These are phyloP conservation scores for Dactylellina parvicollis DNA, from an alignment of 2,329 filamentous ascomycete species.

Conservation along the genomic window DNA sequence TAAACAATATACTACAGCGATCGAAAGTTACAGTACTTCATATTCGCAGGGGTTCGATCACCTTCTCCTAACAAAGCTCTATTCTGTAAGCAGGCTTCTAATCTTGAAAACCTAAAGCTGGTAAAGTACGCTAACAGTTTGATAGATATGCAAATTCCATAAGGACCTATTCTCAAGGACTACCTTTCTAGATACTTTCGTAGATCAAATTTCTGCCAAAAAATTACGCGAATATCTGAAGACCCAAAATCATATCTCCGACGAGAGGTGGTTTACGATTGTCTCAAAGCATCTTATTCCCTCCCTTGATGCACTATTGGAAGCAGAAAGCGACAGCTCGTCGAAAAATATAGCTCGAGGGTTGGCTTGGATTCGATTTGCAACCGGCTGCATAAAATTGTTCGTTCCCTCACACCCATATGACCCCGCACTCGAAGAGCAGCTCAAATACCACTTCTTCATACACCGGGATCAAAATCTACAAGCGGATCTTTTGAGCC, in stretches of 20 bases:
- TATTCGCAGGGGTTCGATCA: conserved; percentile 24
- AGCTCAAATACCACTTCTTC: conserved; percentile 25
- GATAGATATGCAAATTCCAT: conserved; percentile 37
- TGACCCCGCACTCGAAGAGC: conserved; percentile 71
- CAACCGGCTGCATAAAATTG: conserved; percentile 76
- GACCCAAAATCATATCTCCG: conserved; percentile 1
- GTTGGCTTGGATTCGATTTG: conserved; percentile 79
- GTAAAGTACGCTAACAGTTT: not conserved
- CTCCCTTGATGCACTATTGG: conserved; percentile 59
- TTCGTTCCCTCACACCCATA: conserved; percentile 88
- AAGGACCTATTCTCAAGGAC: conserved; percentile 10
- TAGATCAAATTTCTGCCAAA: not conserved
- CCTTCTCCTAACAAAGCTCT: conserved; percentile 25
- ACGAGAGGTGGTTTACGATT: conserved; percentile 36
- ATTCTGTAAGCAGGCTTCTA: not conserved
- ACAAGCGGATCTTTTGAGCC: conserved; percentile 20
- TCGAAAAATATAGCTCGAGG: conserved; percentile 62
- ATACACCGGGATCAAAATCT: conserved; percentile 23
- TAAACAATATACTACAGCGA: conserved; percentile 20
- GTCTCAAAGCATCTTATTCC: conserved; percentile 60
- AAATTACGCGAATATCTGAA: conserved; percentile 4
- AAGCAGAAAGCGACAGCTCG: conserved; percentile 38
- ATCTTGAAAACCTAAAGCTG: not conserved
- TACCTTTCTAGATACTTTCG: not conserved
- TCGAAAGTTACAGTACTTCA: conserved; percentile 1